phyloP scores from a whole-genome alignment of 441 rosid species.

The Jatropha podagrica region DNA sequence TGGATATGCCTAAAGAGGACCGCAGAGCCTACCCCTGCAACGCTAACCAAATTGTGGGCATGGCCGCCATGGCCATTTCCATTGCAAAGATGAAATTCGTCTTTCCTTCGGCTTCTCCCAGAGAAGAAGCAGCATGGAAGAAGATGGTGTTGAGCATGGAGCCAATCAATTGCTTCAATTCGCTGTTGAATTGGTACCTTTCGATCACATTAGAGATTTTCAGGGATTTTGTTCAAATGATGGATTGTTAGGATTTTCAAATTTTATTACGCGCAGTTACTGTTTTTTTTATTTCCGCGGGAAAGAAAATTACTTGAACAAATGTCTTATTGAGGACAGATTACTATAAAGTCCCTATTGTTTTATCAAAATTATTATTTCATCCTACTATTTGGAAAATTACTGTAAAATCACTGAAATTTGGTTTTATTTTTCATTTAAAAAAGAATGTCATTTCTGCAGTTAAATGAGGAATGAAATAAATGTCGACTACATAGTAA shows the following conservation, averaged over 20 bases:
- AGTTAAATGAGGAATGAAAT: no score
- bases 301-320: not conserved
- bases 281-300: not conserved
- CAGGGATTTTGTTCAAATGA: not conserved
- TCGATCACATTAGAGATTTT: not conserved
- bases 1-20: constrained; percentile 68
- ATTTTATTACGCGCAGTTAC: not conserved
- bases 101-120: constrained; percentile 39
- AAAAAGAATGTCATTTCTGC: no score
- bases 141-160: constrained; percentile 58
- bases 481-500: no score
- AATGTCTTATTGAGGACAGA: no score
- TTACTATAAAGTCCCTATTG: no score
- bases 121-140: constrained; percentile 83
- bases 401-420: no score
- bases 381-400: no score
- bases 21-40: constrained; percentile 85
- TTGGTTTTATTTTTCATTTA: no score
- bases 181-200: constrained; percentile 69
- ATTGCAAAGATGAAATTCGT: constrained; percentile 33
- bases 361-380: no score
- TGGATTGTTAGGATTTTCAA: not conserved
- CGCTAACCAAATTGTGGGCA: constrained; percentile 47
- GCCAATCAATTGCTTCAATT: constrained; percentile 83
- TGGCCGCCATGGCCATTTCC: constrained; percentile 37